Conservation (phyloP, 768 basidiomycete genomes). For the Vishniacozyma victoriae region DNA sequence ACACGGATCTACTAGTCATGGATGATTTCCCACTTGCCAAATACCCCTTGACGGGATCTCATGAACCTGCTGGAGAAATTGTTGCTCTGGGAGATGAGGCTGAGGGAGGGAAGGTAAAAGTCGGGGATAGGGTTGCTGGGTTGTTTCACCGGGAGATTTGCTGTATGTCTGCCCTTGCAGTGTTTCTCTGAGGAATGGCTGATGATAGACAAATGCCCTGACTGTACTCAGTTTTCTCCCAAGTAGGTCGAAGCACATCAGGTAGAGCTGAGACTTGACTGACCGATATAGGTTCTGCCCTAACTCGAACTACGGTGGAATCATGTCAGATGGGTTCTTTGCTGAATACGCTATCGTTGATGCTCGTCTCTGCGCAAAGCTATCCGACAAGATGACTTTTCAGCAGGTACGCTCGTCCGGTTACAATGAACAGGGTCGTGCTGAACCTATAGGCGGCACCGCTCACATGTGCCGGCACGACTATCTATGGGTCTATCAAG, state of each 20-base stretch:
- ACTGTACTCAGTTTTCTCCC: constrained; percentile 7
- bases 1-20: constrained; percentile 15
- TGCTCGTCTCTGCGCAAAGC: constrained; percentile 3
- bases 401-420: constrained; percentile 10
- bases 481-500: constrained; percentile 18
- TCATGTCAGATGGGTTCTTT: constrained; percentile 12
- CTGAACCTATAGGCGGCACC: constrained; percentile 17
- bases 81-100: constrained; percentile 6
- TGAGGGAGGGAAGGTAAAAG: neutral
- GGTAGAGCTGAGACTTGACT: neutral
- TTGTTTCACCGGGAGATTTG: constrained; percentile 4
- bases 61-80: constrained; percentile 23
- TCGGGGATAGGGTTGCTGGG: constrained; percentile 7
- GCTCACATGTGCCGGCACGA: constrained; percentile 22
- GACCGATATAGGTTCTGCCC: constrained; percentile 1
- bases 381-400: constrained; percentile 8
- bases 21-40: constrained; percentile 2
- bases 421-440: no score
- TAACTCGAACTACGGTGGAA: constrained; percentile 10
- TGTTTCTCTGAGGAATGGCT: neutral
- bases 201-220: constrained; percentile 6
- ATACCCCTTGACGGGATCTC: constrained; percentile 13
- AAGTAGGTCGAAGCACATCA: constrained; percentile 2
- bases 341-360: constrained; percentile 12
- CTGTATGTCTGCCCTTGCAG: constrained; percentile 3